phyloP scores from a whole-genome alignment of 257 asterid genomes.

The Solanum gandarillasii region DNA sequence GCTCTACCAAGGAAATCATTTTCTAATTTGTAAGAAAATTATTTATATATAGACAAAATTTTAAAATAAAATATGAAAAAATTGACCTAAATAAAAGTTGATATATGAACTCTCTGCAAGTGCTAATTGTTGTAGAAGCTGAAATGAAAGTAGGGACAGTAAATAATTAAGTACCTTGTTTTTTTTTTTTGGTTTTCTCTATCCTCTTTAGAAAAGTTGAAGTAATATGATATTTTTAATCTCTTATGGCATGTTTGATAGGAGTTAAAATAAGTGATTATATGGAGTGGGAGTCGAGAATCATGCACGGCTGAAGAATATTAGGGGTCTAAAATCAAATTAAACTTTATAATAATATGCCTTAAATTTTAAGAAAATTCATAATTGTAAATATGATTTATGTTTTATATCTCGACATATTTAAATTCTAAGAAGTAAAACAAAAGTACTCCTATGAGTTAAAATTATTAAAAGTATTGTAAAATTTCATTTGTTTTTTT shows the following conservation, averaged over 20 bases:
- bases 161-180: too few species aligned
- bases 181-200: too few species aligned
- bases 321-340: background rate
- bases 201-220: too few species aligned
- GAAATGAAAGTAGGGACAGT: too few species aligned
- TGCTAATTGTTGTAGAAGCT: too few species aligned
- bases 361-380: background rate
- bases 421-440: background rate
- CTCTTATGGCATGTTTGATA: too few species aligned
- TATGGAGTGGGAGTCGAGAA: accelerated
- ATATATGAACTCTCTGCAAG: too few species aligned
- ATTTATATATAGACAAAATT: background rate
- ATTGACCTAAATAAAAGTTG: too few species aligned
- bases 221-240: too few species aligned
- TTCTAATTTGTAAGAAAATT: background rate
- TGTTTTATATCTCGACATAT: background rate
- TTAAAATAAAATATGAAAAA: background rate
- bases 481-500: too few species aligned
- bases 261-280: background rate
- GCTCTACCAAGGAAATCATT: too few species aligned
- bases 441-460: background rate
- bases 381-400: background rate
- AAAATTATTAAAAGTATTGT: background rate
- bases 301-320: accelerated
- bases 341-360: background rate